Evolutionary conservation across 441 rosid species (phyloP), one percentile per base, ranked within the genome.

Genomic region (Sinapis alba): DNA sequence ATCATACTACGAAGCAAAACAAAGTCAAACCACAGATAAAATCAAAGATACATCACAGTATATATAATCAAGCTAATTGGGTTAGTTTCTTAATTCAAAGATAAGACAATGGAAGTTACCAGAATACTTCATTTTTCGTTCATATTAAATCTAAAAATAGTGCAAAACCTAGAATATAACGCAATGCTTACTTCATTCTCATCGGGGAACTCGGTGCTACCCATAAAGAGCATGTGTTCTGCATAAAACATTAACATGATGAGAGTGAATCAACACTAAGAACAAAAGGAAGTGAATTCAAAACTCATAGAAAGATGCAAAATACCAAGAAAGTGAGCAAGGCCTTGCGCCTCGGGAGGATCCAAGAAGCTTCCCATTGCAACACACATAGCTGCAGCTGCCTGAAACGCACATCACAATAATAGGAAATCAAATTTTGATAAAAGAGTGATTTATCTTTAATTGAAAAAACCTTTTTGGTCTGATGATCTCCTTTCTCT

Each of bases 221-320:
- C 98, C 98, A 95, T 93, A 86, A 93, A 95, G 19, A 95, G 92
- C 99, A 95, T 95, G 86, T 95, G 99, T 73, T 95, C 99, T 95
- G 86, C 75, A 74, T 13, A 64, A 38, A 32, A 23, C 15, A 68
- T 63, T 13, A 58, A 64, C 43, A 67, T n/a, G 12, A 9, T n/a
- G 51, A 63, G 67, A 65, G 16, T 34, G 45, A 58, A 19, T 57
- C 26, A 74, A 50, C 20, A 68, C 11, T 5, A 19, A 54, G 12
- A 45, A 18, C 6, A 62, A 26, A 38, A 36, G 9, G 1, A 65
- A 67, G 74, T 24, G n/a, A 16, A 58, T 3, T 54, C 16, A 68
- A 30, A 63, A 34, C 43, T 41, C 51, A 50, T 2, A 43, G 68
- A 58, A 58, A 79, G 59, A 43, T 7, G 69, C 51, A 18, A 36